These are phyloP conservation scores for Simmondsia chinensis DNA, from an alignment of 148 eudicot species.

Conservation along the genomic window DNA sequence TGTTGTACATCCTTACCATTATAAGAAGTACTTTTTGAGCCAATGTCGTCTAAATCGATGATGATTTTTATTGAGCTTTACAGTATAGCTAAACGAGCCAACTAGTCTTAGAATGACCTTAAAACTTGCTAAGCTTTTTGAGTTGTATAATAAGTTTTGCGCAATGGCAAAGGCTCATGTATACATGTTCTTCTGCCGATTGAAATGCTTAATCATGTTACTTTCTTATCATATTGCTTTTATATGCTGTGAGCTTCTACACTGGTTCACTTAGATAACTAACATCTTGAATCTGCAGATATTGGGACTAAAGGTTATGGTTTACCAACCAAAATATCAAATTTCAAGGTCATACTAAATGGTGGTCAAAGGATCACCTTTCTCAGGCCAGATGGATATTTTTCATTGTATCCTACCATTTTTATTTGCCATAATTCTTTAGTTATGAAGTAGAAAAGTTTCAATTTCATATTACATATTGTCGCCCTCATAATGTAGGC, in stretches of 20 bases:
- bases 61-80: too few relatives aligned
- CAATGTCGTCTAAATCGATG: too few relatives aligned
- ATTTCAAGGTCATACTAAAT: conserved; percentile 73
- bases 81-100: too few relatives aligned
- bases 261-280: conserved; percentile 1
- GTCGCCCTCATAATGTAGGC: not conserved
- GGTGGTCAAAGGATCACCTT: conserved; percentile 86
- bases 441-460: not conserved
- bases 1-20: too few relatives aligned
- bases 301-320: conserved; percentile 43
- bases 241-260: not conserved
- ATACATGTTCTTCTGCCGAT: too few relatives aligned
- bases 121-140: too few relatives aligned
- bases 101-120: too few relatives aligned
- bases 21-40: too few relatives aligned
- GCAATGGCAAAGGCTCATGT: too few relatives aligned
- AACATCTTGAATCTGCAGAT: conserved; percentile 22
- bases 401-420: conserved; percentile 93
- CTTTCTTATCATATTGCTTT: not conserved
- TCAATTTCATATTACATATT: not conserved
- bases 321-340: conserved; percentile 54
- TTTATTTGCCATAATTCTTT: not conserved
- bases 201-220: conserved; percentile 1
- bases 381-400: conserved; percentile 90
- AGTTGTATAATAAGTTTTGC: too few relatives aligned